phyloP scores from a whole-genome alignment of 225 moss, liverwort and hornwort species.

The Pleurozium schreberi region DNA sequence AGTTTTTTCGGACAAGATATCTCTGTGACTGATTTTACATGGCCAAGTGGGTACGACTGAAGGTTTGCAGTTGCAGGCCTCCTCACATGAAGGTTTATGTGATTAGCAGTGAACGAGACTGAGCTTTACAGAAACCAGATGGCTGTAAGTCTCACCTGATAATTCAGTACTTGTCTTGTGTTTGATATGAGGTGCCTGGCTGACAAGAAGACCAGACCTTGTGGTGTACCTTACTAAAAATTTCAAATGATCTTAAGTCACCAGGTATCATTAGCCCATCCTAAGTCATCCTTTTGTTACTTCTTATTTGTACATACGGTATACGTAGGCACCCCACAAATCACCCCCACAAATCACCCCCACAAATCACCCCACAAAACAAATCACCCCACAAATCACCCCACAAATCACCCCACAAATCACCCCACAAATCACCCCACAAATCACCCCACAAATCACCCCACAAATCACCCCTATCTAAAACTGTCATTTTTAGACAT shows the following conservation, averaged over 20 bases:
- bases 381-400: no score
- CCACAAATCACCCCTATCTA: no score
- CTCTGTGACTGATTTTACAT: background rate
- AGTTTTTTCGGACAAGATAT: background rate
- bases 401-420: no score
- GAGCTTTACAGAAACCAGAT: background rate
- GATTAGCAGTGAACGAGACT: background rate
- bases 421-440: no score
- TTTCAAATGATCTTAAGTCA: background rate
- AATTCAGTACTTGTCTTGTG: background rate
- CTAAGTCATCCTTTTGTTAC: background rate
- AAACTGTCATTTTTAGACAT: no score
- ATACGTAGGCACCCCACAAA: no score
- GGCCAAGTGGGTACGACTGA: background rate
- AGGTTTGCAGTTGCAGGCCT: background rate
- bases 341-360: no score
- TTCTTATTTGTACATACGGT: no score
- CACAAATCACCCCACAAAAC: no score
- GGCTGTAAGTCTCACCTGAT: background rate
- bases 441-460: no score
- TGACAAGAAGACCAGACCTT: background rate
- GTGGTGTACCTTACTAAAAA: no score
- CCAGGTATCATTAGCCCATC: background rate
- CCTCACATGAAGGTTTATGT: background rate
- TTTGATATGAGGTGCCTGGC: background rate